Percentiles rank a stretch among this genome's conserved stretches.
These are phyloP conservation scores for Beauveria bassiana DNA, from an alignment of 2,329 filamentous ascomycete genomes.

Conservation along the genomic window DNA sequence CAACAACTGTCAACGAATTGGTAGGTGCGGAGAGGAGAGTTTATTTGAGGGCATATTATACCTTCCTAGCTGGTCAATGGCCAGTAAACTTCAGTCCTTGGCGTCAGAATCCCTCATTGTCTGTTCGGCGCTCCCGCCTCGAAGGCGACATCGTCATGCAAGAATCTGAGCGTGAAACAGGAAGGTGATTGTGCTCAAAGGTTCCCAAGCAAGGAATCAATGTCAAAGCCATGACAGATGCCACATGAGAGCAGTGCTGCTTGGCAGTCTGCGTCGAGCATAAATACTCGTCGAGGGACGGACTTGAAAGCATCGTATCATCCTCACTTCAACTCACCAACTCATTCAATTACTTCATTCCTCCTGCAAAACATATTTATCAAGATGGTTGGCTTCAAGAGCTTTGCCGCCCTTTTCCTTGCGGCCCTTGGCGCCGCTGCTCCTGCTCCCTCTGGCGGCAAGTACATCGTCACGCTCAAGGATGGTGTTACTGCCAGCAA, in stretches of 20 bases:
- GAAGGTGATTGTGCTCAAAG: background rate
- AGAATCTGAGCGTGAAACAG: background rate
- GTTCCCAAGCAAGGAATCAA: background rate
- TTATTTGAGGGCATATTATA: background rate
- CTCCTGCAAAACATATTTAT: background rate
- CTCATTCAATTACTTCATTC: background rate
- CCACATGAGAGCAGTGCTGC: background rate
- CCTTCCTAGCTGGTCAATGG: background rate
- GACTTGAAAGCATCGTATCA: background rate
- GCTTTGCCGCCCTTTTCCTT: constrained; percentile 14
- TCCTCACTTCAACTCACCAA: background rate
- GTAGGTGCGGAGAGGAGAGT: background rate
- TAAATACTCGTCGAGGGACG: background rate
- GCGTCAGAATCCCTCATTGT: background rate
- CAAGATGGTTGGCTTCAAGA: constrained; percentile 16
- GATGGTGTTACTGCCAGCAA: constrained; percentile 22
- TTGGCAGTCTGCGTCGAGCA: background rate
- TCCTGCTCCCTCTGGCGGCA: constrained; percentile 17
- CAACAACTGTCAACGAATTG: background rate
- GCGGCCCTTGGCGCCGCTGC: constrained; percentile 11
- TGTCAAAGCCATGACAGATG: background rate
- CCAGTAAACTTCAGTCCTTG: background rate
- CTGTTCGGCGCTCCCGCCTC: background rate
- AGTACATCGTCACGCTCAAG: constrained; percentile 40
- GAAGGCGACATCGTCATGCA: background rate